Base-by-base conservation (phyloP, 768 basidiomycete genomes). In the Neoboletus subvelutipes region DNA sequence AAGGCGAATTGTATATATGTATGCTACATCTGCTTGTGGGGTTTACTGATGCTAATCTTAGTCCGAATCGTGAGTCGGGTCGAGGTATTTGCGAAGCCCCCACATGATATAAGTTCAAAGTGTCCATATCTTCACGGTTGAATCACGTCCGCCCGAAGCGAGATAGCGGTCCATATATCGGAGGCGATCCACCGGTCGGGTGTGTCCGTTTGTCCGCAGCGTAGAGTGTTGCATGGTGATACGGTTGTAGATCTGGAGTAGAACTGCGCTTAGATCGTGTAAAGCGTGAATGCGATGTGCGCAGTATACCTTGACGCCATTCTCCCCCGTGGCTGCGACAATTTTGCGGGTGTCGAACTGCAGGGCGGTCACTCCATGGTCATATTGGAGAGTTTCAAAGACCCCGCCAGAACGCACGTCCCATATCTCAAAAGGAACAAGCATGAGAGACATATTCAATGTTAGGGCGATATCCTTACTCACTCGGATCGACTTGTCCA, bases 91-190 rank as follows among this genome's bases (percentile, higher is more conserved):
- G 8, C 46, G 24, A 58, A 42, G 24, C 20, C 34, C 29, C 45
- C 45, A 41, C 15, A 29, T 33, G 54, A 60, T 54, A 57, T 53
- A 50, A 11, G 24, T 37, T 78, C 80, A 98, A 71, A 98, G 76
- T 46, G 93, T 92, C 95, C 95, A 98, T 61, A 96, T 87, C 77
- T 95, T 97, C 62, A 96, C 81, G 48, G 80, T 77, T 20, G 90
- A 78, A 74, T 98, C 97, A 50, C 89, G 83, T 49, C 88, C 94
- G 34, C 97, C 97, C 10, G 91, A 90, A 29, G 92, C 87, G 45
- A 98, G 78, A 74, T 97, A 99, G 47, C 89, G 86, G 73, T 98
- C 97, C 87, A 97, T 96, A 75, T 96, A 98, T 47, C 97, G 83
- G 59, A 98, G 77, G 61, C 82, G 83, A 74, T 94, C 92, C 29